Conservation (phyloP, 495 filamentous ascomycete species). For the Tuber borchii region DNA sequence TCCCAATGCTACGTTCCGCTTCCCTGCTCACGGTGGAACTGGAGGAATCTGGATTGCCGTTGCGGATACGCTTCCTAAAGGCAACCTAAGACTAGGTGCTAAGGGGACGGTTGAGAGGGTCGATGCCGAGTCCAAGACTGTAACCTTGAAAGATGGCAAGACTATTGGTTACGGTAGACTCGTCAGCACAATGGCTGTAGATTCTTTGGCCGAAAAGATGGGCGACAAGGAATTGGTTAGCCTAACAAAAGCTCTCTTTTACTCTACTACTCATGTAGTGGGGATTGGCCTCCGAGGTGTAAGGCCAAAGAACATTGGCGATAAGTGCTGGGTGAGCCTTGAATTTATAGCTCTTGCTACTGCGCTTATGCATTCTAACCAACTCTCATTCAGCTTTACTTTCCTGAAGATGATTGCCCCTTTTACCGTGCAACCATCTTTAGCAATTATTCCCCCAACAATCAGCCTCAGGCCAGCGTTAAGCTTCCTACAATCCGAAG, state of each 20-base stretch:
- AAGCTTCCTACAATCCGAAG: slow-evolving; percentile 83
- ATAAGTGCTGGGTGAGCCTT: slow-evolving; percentile 89
- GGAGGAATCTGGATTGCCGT: slow-evolving; percentile 99
- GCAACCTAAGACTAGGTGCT: slow-evolving; percentile 84
- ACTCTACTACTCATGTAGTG: slow-evolving; percentile 94
- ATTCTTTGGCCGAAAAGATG: slow-evolving; percentile 80
- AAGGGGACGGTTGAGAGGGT: slow-evolving; percentile 78
- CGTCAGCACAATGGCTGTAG: slow-evolving; percentile 92
- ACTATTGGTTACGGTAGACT: slow-evolving; percentile 90
- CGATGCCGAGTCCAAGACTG: slow-evolving; percentile 73
- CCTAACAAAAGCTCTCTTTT: slow-evolving; percentile 88
- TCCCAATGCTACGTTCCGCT: slow-evolving; percentile 96
- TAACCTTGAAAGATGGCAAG: slow-evolving; percentile 75
- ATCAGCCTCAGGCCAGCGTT: slow-evolving; percentile 74
- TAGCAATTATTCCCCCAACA: slow-evolving; percentile 99
- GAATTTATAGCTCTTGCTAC: neutral
- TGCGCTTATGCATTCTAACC: neutral
- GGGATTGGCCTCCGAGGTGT: slow-evolving; percentile 88
- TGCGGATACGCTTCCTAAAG: slow-evolving; percentile 81
- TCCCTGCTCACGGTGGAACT: slow-evolving; percentile 90
- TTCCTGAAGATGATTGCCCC: slow-evolving; percentile 96
- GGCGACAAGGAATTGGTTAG: slow-evolving; percentile 72
- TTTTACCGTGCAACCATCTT: slow-evolving; percentile 99
- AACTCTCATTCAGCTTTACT: slow-evolving; percentile 65
- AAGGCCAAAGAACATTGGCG: slow-evolving; percentile 92